A percentile compares a stretch with the other conserved stretches of the same genome.
Conservation (phyloP, 2,329 filamentous ascomycete species). For the Exutisphaerella laricina region DNA sequence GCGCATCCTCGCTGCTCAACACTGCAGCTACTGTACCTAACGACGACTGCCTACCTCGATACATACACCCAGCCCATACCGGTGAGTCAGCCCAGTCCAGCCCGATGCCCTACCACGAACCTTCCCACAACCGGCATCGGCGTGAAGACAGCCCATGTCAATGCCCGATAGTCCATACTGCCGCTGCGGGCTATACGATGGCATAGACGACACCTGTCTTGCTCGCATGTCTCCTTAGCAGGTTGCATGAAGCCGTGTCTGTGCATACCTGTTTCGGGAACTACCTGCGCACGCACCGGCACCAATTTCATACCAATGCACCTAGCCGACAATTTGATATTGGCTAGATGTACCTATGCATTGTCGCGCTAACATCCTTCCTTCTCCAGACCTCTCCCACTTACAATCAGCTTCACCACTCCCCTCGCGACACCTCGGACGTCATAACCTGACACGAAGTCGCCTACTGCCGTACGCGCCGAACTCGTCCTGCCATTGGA, state of each 20-base stretch:
- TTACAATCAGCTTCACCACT: slow-evolving; percentile 7
- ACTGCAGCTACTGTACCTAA: slow-evolving; percentile 9
- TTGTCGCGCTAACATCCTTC: slow-evolving; percentile 14
- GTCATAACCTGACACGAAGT: slow-evolving; percentile 19
- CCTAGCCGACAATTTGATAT: slow-evolving; percentile 23
- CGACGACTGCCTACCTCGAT: background rate
- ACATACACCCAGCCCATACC: background rate
- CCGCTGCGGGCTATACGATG: too few species aligned
- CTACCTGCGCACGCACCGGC: slow-evolving; percentile 8
- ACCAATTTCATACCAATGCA: slow-evolving; percentile 19
- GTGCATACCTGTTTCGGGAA: slow-evolving; percentile 9
- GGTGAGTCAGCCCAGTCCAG: background rate
- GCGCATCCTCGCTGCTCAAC: slow-evolving; percentile 4
- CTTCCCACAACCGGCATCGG: slow-evolving; percentile 8
- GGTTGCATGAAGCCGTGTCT: slow-evolving; percentile 5
- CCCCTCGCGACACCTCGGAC: slow-evolving; percentile 11
- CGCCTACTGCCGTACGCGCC: slow-evolving; percentile 18
- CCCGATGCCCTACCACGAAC: background rate
- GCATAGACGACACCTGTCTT: background rate
- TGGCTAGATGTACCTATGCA: too few species aligned
- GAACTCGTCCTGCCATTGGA: slow-evolving; percentile 14
- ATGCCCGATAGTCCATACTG: background rate
- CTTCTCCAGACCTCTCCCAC: slow-evolving; percentile 14
- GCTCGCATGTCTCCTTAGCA: background rate
- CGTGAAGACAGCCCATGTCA: background rate